phyloP scores from a whole-genome alignment of 1,139 yeast genomes.

The Candida tropicalis region DNA sequence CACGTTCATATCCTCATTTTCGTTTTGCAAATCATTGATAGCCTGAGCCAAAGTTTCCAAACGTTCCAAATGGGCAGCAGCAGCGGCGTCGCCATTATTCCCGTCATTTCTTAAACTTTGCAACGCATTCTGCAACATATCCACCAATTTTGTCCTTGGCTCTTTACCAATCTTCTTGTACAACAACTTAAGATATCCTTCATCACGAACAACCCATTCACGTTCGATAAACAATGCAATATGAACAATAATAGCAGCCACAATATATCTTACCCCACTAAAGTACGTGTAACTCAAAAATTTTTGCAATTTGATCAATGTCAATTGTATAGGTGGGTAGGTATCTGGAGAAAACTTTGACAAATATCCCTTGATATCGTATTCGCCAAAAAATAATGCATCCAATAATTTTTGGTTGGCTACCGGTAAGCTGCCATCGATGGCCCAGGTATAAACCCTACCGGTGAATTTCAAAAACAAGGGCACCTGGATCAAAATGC shows the following conservation, averaged over 20 bases:
- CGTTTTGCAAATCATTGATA: conserved; percentile 32
- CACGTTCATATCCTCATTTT: conserved; percentile 15
- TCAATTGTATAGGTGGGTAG: conserved; percentile 12
- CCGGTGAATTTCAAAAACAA: conserved; percentile 56
- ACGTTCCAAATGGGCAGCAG: conserved; percentile 26
- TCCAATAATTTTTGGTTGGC: conserved; percentile 34
- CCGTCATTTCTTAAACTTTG: conserved; percentile 29
- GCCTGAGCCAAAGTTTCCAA: conserved; percentile 35
- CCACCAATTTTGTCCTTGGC: conserved; percentile 45
- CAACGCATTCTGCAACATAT: conserved; percentile 37
- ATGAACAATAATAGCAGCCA: conserved; percentile 43
- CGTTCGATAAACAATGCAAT: conserved; percentile 59
- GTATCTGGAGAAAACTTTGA: conserved; percentile 1
- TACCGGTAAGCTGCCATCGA: conserved; percentile 54
- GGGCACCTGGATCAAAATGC: conserved; percentile 58
- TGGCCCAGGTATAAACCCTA: conserved; percentile 53
- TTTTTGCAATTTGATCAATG: conserved; percentile 19
- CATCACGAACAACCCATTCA: conserved; percentile 74
- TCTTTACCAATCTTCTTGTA: conserved; percentile 60
- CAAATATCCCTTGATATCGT: conserved; percentile 19
- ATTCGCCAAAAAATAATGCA: conserved; percentile 55
- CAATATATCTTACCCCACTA: conserved; percentile 42
- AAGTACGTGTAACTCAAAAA: conserved; percentile 41
- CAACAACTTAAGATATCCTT: conserved; percentile 61
- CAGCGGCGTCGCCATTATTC: conserved; percentile 25